These are phyloP conservation scores for Mikania micrantha DNA, from an alignment of 129 eudicot species.

Conservation along the genomic window DNA sequence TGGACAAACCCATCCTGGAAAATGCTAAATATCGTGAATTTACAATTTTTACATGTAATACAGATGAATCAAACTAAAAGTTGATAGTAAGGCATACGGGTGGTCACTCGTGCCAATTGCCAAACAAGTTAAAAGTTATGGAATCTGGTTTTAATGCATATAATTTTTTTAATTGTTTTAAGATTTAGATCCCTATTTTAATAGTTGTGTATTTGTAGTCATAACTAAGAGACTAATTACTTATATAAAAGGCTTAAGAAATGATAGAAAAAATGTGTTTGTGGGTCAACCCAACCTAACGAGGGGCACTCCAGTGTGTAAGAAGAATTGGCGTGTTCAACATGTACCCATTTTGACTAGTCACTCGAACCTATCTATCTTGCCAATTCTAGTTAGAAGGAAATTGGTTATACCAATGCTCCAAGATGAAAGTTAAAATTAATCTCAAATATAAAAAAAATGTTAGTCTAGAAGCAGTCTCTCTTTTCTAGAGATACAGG, in stretches of 20 bases:
- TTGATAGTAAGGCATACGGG: neutral
- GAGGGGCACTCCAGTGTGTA: neutral
- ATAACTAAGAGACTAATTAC: neutral
- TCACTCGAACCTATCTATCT: neutral
- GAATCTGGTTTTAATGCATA: neutral
- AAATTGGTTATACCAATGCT: neutral
- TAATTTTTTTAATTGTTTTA: neutral
- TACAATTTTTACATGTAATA: neutral
- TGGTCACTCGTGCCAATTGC: no score
- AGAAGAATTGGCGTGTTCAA: neutral
- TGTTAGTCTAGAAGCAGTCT: no score
- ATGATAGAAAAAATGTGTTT: neutral
- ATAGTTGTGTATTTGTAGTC: neutral
- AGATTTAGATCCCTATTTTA: neutral
- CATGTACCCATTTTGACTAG: neutral
- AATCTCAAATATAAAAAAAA: neutral
- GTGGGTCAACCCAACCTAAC: neutral
- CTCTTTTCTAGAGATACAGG: no score
- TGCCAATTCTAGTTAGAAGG: neutral
- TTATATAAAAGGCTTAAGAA: neutral
- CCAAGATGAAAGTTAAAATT: neutral
- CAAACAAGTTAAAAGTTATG: neutral
- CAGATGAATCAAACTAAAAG: neutral
- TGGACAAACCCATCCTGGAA: slow-evolving; percentile 87
- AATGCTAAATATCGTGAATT: neutral